Conservation (phyloP, 2,329 filamentous ascomycete species). For the Aspergillus sp. region DNA sequence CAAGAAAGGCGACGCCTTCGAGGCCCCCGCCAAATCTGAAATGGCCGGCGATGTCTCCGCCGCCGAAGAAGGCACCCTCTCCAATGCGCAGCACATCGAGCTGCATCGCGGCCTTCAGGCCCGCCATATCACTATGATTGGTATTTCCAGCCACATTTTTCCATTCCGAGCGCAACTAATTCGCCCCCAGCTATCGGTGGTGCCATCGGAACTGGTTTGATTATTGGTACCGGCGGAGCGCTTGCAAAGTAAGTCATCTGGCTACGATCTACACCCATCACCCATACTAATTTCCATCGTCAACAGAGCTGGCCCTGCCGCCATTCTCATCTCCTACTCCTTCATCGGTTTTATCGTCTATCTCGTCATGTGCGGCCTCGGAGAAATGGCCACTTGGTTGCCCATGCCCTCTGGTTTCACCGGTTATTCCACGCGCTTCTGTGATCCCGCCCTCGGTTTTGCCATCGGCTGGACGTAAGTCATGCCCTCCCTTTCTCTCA, state of each 20-base stretch:
- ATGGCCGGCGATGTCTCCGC: slow-evolving; percentile 2
- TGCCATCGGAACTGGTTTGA: slow-evolving; percentile 43
- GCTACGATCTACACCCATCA: not conserved
- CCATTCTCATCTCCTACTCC: slow-evolving; percentile 44
- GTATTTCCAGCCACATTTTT: slow-evolving; percentile 8
- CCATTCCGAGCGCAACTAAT: not conserved
- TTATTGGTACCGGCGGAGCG: slow-evolving; percentile 40
- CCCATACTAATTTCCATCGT: slow-evolving; percentile 12
- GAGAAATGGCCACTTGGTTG: slow-evolving; percentile 82
- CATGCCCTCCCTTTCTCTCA: slow-evolving; percentile 1
- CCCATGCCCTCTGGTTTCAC: slow-evolving; percentile 77
- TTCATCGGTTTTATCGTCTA: slow-evolving; percentile 61
- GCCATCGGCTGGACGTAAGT: slow-evolving; percentile 67
- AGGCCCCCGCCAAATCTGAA: slow-evolving; percentile 17
- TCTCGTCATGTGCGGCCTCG: slow-evolving; percentile 76
- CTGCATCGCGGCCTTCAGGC: slow-evolving; percentile 44
- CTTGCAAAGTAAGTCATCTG: slow-evolving; percentile 30
- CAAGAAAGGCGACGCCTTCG: slow-evolving; percentile 19
- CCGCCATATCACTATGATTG: slow-evolving; percentile 43
- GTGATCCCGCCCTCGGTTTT: slow-evolving; percentile 77
- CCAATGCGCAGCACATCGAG: slow-evolving; percentile 25
- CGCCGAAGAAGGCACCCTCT: slow-evolving; percentile 24
- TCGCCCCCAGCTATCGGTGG: slow-evolving; percentile 36
- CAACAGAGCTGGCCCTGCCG: slow-evolving; percentile 37
- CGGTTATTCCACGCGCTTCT: slow-evolving; percentile 75